Evolutionary conservation across 1,284 basidiomycete genomes (phyloP), one percentile per base, ranked within the genome.

Genomic region (Puccinia brachypodii): DNA sequence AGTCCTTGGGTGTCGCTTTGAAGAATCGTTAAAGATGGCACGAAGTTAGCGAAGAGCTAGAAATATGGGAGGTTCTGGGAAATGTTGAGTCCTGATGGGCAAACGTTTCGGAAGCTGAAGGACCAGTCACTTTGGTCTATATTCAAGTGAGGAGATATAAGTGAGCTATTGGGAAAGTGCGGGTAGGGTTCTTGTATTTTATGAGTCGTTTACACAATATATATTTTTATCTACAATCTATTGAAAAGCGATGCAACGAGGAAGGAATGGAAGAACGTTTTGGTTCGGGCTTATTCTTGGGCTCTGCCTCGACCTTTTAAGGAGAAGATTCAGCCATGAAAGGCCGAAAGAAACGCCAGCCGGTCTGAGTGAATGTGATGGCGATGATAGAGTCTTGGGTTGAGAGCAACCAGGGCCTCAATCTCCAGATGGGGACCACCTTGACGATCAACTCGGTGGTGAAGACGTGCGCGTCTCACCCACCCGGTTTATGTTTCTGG

Each of bases 371-470:
- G 36, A 36, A 64, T 40, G 62, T 64, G 62, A 64, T 40, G 62
- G 36, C 11, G 36, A 40, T 25, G 28, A 31, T 22, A 60, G 13
- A 66, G 62, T 40, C 33, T 66, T 22, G 28, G 16, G 22, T 66
- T 22, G 14, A 31, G 28, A n/a, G 36, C 36, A 44, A 44, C 40
- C 4, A n/a, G 38, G 19, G 40, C 14, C 64, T 64, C 36, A 38
- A 22, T 64, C 36, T 64, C 62, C 31, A 38, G 28, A 60, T 25
- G 19, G 58, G 36, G 62, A 44, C 40, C 64, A 44, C 7, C 40
- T 28, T 44, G n/a, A 68, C 64, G n/a, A 42, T 44, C 64, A n/a
- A 68, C 40, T 68, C 40, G 64, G 64, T 68, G 64, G 64, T 68
- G 64, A 68, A 44, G 64, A 2, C 28, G 9, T 28, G 38, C 19